A percentile compares a stretch with the other conserved stretches of the same genome.
Evolutionary conservation across 345 rosid genomes (phyloP).

Genomic region (Acer yangbiense): DNA sequence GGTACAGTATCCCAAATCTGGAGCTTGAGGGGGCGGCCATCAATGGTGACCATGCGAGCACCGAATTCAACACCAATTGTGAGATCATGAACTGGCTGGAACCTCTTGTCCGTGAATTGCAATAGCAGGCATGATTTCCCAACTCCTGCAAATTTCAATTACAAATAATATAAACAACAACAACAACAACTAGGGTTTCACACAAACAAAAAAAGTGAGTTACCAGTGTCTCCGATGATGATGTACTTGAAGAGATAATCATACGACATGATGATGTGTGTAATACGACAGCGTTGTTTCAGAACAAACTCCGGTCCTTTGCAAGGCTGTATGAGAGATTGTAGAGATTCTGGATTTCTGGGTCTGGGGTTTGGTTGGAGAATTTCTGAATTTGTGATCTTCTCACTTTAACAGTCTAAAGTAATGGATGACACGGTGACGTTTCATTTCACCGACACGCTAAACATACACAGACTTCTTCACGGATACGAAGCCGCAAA

Average conservation of each 20-base stretch:
- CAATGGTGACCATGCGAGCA: conserved; percentile 77
- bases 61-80: conserved; percentile 79
- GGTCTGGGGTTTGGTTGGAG: too few relatives aligned
- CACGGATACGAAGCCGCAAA: too few relatives aligned
- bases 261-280: conserved; percentile 45
- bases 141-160: conserved; percentile 41
- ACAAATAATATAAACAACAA: too few relatives aligned
- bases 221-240: conserved; percentile 66
- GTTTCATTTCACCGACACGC: too few relatives aligned
- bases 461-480: too few relatives aligned
- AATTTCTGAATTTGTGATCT: too few relatives aligned
- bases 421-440: too few relatives aligned
- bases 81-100: conserved; percentile 75
- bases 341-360: too few relatives aligned
- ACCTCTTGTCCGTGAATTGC: conserved; percentile 80
- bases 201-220: not conserved
- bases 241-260: conserved; percentile 76
- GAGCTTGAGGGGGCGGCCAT: conserved; percentile 59
- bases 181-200: conserved; percentile 10
- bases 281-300: not conserved
- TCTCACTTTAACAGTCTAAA: too few relatives aligned
- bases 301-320: too few relatives aligned
- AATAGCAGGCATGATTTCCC: conserved; percentile 72
- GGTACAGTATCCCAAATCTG: conserved; percentile 77
- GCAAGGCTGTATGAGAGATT: too few relatives aligned